Evolutionary conservation across 371 early-diverging fungal genomes (phyloP).

Genomic region (Lichtheimia corymbifera): DNA sequence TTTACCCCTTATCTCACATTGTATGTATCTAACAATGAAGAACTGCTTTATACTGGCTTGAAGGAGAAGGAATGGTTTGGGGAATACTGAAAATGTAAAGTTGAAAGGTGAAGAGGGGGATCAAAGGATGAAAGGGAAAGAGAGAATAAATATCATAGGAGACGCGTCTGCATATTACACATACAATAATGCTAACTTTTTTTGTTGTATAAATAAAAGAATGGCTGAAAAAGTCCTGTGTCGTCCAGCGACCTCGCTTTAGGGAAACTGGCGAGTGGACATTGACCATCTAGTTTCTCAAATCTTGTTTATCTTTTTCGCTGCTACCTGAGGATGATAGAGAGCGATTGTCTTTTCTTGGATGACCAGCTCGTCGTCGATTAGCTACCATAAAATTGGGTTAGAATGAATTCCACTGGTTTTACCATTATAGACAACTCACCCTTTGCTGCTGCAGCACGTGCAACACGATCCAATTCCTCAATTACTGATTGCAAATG

Average conservation of each 20-base stretch:
- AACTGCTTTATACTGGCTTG: no score
- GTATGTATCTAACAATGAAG: no score
- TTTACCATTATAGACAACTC: background rate
- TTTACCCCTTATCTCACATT: no score
- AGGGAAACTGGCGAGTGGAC: no score
- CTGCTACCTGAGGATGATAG: conserved; percentile 3
- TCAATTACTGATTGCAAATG: conserved; percentile 21
- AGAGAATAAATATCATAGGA: no score
- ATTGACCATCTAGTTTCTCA: no score
- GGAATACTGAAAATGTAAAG: background rate
- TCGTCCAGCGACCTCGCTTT: conserved; percentile 1
- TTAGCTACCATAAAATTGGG: background rate
- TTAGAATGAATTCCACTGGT: background rate
- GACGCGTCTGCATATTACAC: no score
- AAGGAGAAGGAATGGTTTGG: no score
- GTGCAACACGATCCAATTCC: conserved; percentile 16
- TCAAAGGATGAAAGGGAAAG: background rate
- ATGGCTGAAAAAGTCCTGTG: no score
- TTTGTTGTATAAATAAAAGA: no score
- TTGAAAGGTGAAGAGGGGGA: background rate
- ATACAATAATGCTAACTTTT: conserved; percentile 1
- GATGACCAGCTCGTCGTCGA: conserved; percentile 2
- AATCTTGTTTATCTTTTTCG: background rate
- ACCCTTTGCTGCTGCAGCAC: conserved; percentile 6
- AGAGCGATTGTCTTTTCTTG: conserved; percentile 10